Conservation (phyloP, 176 grass and related monocot species). For the Echinochloa phyllopogon region DNA sequence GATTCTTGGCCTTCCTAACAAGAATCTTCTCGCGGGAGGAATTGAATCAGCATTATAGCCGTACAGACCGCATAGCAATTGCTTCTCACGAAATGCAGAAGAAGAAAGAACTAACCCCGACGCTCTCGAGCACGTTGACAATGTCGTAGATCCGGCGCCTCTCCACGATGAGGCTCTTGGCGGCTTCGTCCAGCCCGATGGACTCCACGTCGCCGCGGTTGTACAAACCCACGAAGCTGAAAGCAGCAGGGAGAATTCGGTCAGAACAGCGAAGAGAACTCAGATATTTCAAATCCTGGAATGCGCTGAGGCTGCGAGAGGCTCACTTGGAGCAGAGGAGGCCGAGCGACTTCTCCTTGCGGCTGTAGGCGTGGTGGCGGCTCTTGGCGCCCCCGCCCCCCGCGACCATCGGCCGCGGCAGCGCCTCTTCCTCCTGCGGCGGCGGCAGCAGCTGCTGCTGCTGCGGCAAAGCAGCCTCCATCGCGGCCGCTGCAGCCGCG, state of each 20-base stretch:
- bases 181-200: slow-evolving; percentile 76
- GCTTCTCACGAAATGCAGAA: background rate
- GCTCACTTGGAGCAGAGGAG: slow-evolving; percentile 91
- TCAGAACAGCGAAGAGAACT: background rate
- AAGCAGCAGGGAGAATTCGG: slow-evolving; percentile 1
- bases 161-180: slow-evolving; percentile 70
- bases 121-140: slow-evolving; percentile 90
- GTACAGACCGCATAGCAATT: background rate
- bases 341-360: slow-evolving; percentile 92
- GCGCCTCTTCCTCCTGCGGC: background rate
- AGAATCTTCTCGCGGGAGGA: slow-evolving; percentile 52
- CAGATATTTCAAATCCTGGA: background rate
- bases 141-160: slow-evolving; percentile 97
- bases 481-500: background rate
- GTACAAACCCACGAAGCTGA: slow-evolving; percentile 79
- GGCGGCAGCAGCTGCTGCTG: too few species aligned
- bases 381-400: slow-evolving; percentile 22
- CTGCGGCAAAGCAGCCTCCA: background rate
- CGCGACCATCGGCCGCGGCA: background rate
- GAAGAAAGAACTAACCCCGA: slow-evolving; percentile 70
- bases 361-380: slow-evolving; percentile 71
- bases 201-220: slow-evolving; percentile 60
- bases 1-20: slow-evolving; percentile 84
- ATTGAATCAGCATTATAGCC: background rate
- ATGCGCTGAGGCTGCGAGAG: background rate